These are phyloP conservation scores for Bremia lactucae DNA, from an alignment of 352 stramenopile genomes.

Conservation along the genomic window DNA sequence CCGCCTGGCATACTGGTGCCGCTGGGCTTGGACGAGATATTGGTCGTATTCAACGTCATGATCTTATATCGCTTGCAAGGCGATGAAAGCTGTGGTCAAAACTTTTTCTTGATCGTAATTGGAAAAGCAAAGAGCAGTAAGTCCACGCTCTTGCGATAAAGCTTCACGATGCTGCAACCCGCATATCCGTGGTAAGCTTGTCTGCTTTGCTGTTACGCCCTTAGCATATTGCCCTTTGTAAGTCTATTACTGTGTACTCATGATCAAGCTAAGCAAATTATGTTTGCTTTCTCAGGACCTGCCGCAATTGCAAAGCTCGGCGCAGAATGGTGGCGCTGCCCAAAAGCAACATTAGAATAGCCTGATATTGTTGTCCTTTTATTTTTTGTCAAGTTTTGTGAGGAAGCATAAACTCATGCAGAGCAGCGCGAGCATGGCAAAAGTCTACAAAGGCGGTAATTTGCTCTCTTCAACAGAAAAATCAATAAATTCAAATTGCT, in stretches of 20 bases:
- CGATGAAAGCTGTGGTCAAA: slow-evolving; percentile 52
- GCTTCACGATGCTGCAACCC: slow-evolving; percentile 70
- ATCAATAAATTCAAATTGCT: slow-evolving; percentile 5
- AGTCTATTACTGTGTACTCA: too few relatives aligned
- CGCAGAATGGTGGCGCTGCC: slow-evolving; percentile 50
- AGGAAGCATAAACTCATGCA: slow-evolving; percentile 70
- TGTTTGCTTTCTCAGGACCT: slow-evolving; percentile 16
- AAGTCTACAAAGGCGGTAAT: slow-evolving; percentile 51
- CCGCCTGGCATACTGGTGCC: neutral
- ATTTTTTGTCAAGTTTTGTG: slow-evolving; percentile 46
- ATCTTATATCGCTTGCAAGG: slow-evolving; percentile 41
- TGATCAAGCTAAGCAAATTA: slow-evolving; percentile 1
- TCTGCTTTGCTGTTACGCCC: too few relatives aligned
- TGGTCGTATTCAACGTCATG: too few relatives aligned
- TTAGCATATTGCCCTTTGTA: slow-evolving; percentile 35
- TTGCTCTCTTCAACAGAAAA: too few relatives aligned
- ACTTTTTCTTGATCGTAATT: too few relatives aligned
- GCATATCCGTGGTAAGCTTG: slow-evolving; percentile 61
- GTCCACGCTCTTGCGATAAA: slow-evolving; percentile 14
- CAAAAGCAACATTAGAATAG: slow-evolving; percentile 57
- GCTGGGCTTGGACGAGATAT: too few relatives aligned
- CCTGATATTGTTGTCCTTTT: slow-evolving; percentile 66
- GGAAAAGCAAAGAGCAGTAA: too few relatives aligned
- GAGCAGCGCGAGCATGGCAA: slow-evolving; percentile 58
- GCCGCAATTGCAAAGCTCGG: slow-evolving; percentile 42